Conservation (phyloP, 2,329 filamentous ascomycete species). For the Xylariaceae sp. region DNA sequence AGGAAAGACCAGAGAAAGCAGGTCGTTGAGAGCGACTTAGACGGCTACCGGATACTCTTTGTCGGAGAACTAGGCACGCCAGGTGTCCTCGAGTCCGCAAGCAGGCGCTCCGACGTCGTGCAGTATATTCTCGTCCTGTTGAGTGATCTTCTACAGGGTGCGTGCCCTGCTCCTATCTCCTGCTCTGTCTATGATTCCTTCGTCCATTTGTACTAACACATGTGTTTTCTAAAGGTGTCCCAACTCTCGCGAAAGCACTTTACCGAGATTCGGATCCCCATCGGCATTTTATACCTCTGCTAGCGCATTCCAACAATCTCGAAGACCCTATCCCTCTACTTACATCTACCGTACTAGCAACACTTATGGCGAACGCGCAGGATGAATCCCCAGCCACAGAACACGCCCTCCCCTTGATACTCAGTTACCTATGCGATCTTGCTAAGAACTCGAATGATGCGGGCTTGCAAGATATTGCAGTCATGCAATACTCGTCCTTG, state of each 20-base stretch:
- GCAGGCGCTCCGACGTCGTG: conserved; percentile 86
- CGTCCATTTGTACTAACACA: conserved; percentile 1
- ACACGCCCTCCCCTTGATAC: conserved; percentile 77
- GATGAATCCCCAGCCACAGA: conserved; percentile 71
- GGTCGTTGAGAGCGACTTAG: conserved; percentile 78
- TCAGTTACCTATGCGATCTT: conserved; percentile 84
- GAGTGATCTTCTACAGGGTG: conserved; percentile 86
- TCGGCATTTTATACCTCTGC: conserved; percentile 81
- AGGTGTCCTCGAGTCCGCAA: conserved; percentile 82
- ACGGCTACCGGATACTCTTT: conserved; percentile 81
- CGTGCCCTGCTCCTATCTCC: conserved; percentile 7
- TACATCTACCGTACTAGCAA: conserved; percentile 84
- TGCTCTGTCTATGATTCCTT: neutral
- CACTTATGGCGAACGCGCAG: conserved; percentile 73
- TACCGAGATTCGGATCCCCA: conserved; percentile 80
- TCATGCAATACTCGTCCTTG: conserved; percentile 87
- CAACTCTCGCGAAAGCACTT: conserved; percentile 77
- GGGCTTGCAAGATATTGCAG: conserved; percentile 92
- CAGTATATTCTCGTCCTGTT: conserved; percentile 94
- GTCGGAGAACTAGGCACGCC: conserved; percentile 74
- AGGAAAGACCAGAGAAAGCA: conserved; percentile 89
- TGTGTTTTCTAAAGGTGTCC: conserved; percentile 62
- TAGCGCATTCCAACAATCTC: conserved; percentile 75
- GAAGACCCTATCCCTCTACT: conserved; percentile 88
- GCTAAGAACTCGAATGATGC: conserved; percentile 81